These are phyloP conservation scores for Thymus quinquecostatus DNA, from an alignment of 257 asterid species.

Conservation along the genomic window DNA sequence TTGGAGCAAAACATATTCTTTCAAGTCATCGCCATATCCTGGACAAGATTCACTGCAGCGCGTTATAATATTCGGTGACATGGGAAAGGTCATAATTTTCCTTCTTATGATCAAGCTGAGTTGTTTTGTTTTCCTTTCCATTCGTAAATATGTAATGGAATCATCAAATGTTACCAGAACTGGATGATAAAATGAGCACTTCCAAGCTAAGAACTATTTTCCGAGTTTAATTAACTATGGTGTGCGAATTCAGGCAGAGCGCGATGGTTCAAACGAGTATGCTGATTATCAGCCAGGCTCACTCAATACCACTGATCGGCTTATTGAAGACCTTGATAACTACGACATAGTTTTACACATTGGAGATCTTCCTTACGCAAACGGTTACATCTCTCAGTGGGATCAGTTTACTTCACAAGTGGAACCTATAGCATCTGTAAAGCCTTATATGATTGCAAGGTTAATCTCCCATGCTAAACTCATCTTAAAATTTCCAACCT, in stretches of 20 bases:
- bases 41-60: constrained; percentile 90
- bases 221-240: background rate
- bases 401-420: constrained; percentile 84
- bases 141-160: too few relatives aligned
- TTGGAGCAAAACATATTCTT: constrained; percentile 76
- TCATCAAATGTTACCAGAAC: too few relatives aligned
- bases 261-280: constrained; percentile 29
- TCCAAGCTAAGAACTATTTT: too few relatives aligned
- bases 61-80: constrained; percentile 68
- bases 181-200: too few relatives aligned
- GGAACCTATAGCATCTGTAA: constrained; percentile 65
- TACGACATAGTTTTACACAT: constrained; percentile 55
- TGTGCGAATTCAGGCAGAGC: constrained; percentile 26
- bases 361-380: constrained; percentile 54
- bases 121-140: too few relatives aligned
- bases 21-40: constrained; percentile 79
- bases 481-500: too few relatives aligned
- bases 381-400: constrained; percentile 69
- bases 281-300: constrained; percentile 32
- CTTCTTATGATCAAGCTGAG: too few relatives aligned
- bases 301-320: constrained; percentile 26
- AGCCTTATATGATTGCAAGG: constrained; percentile 83
- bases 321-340: constrained; percentile 22
- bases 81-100: constrained; percentile 37
- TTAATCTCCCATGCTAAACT: too few relatives aligned